Base-by-base conservation (phyloP, 2,329 filamentous ascomycete genomes). In the Penicillium decumbens region DNA sequence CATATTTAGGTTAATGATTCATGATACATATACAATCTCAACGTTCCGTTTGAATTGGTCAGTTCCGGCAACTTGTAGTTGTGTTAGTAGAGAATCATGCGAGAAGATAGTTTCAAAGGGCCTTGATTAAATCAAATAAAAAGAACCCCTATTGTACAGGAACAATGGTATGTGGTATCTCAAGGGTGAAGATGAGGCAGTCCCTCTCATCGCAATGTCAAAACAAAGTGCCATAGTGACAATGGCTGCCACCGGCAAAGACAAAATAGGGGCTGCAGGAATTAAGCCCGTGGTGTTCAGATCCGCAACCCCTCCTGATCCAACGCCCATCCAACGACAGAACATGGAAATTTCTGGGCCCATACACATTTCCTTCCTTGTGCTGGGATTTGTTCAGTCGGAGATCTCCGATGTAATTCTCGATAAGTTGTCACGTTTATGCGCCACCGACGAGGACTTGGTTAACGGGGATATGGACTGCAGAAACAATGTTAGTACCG, bases 391-490 rank as follows among this genome's bases (percentile, higher is more conserved):
- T 27, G 28, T 15, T 49, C 38, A 37, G 23, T 38, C n/a, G 24
- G 18, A 15, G 25, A 24, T 42, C 12, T 43, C 37, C 25, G 20
- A 38, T 43, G 18, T 35, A 27, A 23, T 13, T 12, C 15, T 37
- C 15, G 9, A 37, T 40, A 12, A 25, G 20, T 15, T 1, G 38
- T 29, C 28, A 37, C 40, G 25, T 40, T 65, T 67, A 73, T 54
- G 70, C 71, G 62, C 71, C 74, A 59, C 74, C 74, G 55, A 77
- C 74, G 43, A 77, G 67, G 30, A 77, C 73, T 54, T 76, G 75
- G 69, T 77, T 77, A 44, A 77, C 74, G 15, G 74, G 74, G 46
- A 77, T 77, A 55, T 77, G 74, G 63, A 77, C 74, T 77, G 32
- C 4, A 51, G 33, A 30, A 43, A 24, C 1, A 28, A 43, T 18